Evolutionary conservation across 2,329 filamentous ascomycete genomes (phyloP).

Genomic region (Meredithiella fracta): DNA sequence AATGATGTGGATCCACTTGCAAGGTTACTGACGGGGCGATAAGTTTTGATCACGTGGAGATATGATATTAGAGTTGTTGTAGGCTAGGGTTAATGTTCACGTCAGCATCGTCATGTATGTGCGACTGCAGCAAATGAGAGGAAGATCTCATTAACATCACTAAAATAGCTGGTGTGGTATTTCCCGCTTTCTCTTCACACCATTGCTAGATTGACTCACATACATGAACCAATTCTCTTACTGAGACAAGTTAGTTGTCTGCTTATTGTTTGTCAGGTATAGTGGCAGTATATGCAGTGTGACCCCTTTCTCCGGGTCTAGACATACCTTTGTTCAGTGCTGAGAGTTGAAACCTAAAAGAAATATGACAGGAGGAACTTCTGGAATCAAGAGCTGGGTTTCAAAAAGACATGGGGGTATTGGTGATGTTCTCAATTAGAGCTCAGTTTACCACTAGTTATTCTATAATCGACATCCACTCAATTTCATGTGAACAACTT

Average conservation of each 20-base stretch:
- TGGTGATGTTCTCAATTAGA: no score
- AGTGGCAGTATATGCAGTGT: neutral
- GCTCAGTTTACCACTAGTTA: no score
- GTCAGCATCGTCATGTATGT: neutral
- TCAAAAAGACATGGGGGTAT: neutral
- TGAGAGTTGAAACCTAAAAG: no score
- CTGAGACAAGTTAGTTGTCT: neutral
- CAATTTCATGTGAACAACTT: neutral
- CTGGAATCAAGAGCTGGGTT: neutral
- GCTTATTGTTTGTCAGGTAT: neutral
- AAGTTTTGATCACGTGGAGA: slow-evolving; percentile 13
- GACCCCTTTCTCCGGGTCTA: neutral
- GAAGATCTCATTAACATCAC: no score
- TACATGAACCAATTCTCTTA: neutral
- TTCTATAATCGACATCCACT: no score
- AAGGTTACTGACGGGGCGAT: slow-evolving; percentile 12
- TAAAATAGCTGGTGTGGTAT: neutral
- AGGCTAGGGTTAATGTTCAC: neutral
- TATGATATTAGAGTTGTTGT: neutral
- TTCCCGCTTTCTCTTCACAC: neutral
- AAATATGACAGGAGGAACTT: neutral
- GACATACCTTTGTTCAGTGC: no score
- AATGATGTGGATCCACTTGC: slow-evolving; percentile 12
- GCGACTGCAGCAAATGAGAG: no score
- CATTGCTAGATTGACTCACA: neutral